Evolutionary conservation across 768 basidiomycete species (phyloP).

Genomic region (Termitomyces sp.): DNA sequence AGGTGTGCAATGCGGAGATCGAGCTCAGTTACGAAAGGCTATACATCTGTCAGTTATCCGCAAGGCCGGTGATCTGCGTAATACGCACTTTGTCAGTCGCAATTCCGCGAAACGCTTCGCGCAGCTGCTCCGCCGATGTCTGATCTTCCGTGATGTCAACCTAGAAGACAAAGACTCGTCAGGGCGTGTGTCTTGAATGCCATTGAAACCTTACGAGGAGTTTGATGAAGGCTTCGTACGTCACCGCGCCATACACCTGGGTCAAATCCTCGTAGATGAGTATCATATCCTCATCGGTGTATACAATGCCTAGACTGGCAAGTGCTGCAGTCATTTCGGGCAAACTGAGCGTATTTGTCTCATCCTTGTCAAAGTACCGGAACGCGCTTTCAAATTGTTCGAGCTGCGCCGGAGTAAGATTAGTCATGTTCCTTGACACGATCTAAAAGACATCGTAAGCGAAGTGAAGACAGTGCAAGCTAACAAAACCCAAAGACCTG

Average conservation of each 20-base stretch:
- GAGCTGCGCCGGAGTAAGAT: constrained; percentile 90
- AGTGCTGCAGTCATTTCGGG: constrained; percentile 92
- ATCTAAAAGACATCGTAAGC: constrained; percentile 45
- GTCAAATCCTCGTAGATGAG: constrained; percentile 76
- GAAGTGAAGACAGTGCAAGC: not conserved
- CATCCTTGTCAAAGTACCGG: constrained; percentile 94
- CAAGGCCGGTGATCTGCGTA: not conserved
- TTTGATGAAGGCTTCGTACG: constrained; percentile 91
- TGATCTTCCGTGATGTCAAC: constrained; percentile 96
- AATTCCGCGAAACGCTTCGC: constrained; percentile 89
- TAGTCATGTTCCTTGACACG: constrained; percentile 89
- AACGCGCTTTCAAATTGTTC: constrained; percentile 98
- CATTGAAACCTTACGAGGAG: constrained; percentile 60
- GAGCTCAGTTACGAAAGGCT: constrained; percentile 92
- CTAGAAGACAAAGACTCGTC: constrained; percentile 30
- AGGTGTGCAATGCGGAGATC: constrained; percentile 84
- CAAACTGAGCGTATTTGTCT: constrained; percentile 78
- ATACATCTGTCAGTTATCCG: constrained; percentile 14
- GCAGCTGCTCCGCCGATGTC: constrained; percentile 85
- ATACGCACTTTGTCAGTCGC: constrained; percentile 76
- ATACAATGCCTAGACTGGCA: constrained; percentile 90
- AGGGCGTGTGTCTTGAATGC: constrained; percentile 1
- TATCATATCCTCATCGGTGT: constrained; percentile 87
- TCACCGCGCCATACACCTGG: constrained; percentile 80
- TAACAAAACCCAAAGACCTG: constrained; percentile 47